Conservation (phyloP, 495 filamentous ascomycete species). For the Lindgomyces ingoldianus region DNA sequence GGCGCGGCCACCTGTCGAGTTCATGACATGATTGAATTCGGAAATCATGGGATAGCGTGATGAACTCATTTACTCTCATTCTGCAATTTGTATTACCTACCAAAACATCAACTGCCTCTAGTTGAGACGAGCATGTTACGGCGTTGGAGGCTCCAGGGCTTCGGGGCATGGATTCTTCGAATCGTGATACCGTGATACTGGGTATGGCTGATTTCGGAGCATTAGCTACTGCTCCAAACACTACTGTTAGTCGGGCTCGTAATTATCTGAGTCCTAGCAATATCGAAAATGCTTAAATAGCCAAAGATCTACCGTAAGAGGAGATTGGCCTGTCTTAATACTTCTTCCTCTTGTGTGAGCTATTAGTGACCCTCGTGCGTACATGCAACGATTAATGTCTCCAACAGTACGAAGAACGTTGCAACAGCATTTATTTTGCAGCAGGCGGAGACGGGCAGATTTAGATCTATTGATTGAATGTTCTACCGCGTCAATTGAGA, state of each 20-base stretch:
- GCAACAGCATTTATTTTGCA: too few species aligned
- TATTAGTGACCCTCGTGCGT: too few species aligned
- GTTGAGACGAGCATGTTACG: constrained; percentile 12
- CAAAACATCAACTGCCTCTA: constrained; percentile 1
- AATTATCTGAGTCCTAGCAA: not conserved
- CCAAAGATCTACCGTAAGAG: constrained; percentile 1
- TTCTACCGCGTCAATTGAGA: too few species aligned
- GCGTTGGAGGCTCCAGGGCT: constrained; percentile 2
- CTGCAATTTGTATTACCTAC: constrained; percentile 12
- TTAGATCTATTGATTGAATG: too few species aligned
- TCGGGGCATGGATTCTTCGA: too few species aligned
- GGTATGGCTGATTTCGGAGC: not conserved
- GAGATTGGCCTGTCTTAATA: not conserved
- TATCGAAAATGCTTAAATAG: not conserved
- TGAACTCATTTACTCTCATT: constrained; percentile 1
- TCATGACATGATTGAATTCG: constrained; percentile 59
- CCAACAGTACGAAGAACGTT: too few species aligned
- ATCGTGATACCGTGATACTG: too few species aligned
- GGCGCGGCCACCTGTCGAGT: constrained; percentile 80
- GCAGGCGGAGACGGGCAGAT: too few species aligned
- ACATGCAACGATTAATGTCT: too few species aligned
- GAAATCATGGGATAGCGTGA: not conserved
- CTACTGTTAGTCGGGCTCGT: not conserved
- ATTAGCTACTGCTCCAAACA: not conserved
- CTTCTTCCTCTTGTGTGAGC: too few species aligned